These are phyloP conservation scores for Wickerhamiella slavikovae DNA, from an alignment of 805 yeast species.

Conservation along the genomic window DNA sequence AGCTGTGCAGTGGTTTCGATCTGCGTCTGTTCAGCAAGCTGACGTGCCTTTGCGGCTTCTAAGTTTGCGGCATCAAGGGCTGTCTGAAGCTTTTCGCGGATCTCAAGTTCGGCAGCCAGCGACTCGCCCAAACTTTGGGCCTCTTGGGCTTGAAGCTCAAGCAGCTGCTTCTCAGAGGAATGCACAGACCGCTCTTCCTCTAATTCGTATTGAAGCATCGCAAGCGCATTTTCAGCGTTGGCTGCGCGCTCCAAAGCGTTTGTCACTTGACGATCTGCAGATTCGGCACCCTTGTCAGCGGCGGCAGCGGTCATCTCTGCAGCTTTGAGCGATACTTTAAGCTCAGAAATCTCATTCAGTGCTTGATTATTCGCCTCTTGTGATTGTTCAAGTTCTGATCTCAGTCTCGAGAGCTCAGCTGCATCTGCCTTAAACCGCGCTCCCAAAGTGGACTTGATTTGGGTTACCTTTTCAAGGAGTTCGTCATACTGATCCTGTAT, in stretches of 20 bases:
- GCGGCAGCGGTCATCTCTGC: too few relatives aligned
- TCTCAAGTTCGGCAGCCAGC: conserved; percentile 10
- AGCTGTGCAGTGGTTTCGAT: background rate
- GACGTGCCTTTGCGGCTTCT: conserved; percentile 4
- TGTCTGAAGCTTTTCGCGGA: conserved; percentile 12
- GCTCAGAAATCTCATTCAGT: background rate
- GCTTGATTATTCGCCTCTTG: background rate
- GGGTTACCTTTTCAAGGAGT: conserved; percentile 18
- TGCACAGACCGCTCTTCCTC: conserved; percentile 13
- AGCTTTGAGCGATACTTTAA: conserved; percentile 1
- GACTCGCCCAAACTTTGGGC: too few relatives aligned
- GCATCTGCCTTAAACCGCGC: conserved; percentile 25
- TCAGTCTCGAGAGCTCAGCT: conserved; percentile 14
- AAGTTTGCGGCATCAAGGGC: too few relatives aligned
- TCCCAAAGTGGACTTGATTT: conserved; percentile 21
- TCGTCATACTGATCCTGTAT: conserved; percentile 23
- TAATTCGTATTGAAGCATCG: conserved; percentile 16
- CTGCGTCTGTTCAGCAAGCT: background rate
- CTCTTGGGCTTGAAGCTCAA: conserved; percentile 16
- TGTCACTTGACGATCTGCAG: background rate
- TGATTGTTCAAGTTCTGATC: conserved; percentile 20
- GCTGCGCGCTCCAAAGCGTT: conserved; percentile 2
- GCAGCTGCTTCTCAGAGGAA: conserved; percentile 8
- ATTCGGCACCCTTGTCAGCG: background rate
- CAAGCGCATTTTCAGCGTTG: conserved; percentile 19